Evolutionary conservation across 2,329 filamentous ascomycete genomes (phyloP), one percentile per base, ranked within the genome.

Genomic region (Intubia oerlemansii): DNA sequence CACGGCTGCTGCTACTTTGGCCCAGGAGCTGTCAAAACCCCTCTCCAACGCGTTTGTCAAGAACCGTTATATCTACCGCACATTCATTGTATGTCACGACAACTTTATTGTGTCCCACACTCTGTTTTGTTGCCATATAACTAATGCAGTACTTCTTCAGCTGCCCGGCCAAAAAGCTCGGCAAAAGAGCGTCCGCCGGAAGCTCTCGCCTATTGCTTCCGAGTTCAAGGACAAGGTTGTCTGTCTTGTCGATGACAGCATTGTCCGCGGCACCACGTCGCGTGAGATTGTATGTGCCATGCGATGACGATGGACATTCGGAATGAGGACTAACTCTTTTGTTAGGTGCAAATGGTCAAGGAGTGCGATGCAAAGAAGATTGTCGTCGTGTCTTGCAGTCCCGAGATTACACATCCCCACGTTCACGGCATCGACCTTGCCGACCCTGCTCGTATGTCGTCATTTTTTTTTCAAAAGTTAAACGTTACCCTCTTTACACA

Each of bases 51-150:
- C 72, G 3, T 85, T 91, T 41, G 72, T 91, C 38, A 90, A 88
- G 60, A 90, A 90, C 50, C 65, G 79, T 29, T 90, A 90, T 47
- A 75, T 90, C 34, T 82, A 80, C 59, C 66, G 80, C 28, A 90
- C 80, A 1, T 88, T 85, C 48, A 85, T 82, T 17, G n/a, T n/a
- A n/a, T n/a, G n/a, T n/a, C n/a, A n/a, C n/a, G n/a, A n/a, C n/a
- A n/a, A n/a, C n/a, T n/a, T n/a, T n/a, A n/a, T n/a, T n/a, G n/a
- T n/a, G n/a, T n/a, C n/a, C n/a, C n/a, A n/a, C n/a, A n/a, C n/a
- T n/a, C n/a, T n/a, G n/a, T n/a, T n/a, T n/a, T n/a, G n/a, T n/a
- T n/a, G n/a, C n/a, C n/a, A n/a, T n/a, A n/a, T n/a, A n/a, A n/a
- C n/a, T n/a, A n/a, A n/a, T n/a, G n/a, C n/a, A n/a, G n/a, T n/a